A percentile compares a stretch with the other conserved stretches of the same genome.
Conservation (phyloP, 208 protist genomes). For the Paratrypanosoma confusum region DNA sequence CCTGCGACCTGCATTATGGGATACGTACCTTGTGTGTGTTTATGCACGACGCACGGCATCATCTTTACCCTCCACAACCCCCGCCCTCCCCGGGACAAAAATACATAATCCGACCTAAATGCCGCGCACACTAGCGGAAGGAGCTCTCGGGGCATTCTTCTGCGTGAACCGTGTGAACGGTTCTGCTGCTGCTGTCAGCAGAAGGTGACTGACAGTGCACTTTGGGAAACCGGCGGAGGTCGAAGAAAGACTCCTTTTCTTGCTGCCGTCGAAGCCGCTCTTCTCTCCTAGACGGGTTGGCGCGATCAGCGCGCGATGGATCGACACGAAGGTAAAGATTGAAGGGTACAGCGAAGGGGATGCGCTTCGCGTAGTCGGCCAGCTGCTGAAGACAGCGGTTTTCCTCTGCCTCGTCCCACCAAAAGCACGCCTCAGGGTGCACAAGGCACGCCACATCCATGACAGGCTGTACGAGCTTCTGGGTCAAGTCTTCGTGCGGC, state of each 20-base stretch:
- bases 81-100: conserved; percentile 1
- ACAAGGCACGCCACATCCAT: conserved; percentile 67
- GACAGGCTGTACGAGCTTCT: conserved; percentile 70
- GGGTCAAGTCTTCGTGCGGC: conserved; percentile 19
- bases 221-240: conserved; percentile 47
- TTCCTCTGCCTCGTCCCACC: conserved; percentile 62
- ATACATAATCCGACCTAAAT: not conserved
- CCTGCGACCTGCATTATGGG: too few relatives aligned
- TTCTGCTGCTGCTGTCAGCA: too few relatives aligned
- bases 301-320: conserved; percentile 24
- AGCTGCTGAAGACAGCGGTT: conserved; percentile 57
- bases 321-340: conserved; percentile 82
- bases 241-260: conserved; percentile 41
- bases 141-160: too few relatives aligned
- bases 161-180: too few relatives aligned
- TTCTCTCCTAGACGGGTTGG: conserved; percentile 16
- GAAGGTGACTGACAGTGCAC: too few relatives aligned
- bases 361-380: conserved; percentile 71
- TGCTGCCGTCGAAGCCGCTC: conserved; percentile 21
- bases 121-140: too few relatives aligned
- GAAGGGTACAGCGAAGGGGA: conserved; percentile 77
- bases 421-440: conserved; percentile 78
- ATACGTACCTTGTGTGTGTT: too few relatives aligned
- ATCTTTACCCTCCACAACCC: too few relatives aligned
- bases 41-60: too few relatives aligned